Conservation (phyloP, 257 asterid species). For the Solanum etuberosum region DNA sequence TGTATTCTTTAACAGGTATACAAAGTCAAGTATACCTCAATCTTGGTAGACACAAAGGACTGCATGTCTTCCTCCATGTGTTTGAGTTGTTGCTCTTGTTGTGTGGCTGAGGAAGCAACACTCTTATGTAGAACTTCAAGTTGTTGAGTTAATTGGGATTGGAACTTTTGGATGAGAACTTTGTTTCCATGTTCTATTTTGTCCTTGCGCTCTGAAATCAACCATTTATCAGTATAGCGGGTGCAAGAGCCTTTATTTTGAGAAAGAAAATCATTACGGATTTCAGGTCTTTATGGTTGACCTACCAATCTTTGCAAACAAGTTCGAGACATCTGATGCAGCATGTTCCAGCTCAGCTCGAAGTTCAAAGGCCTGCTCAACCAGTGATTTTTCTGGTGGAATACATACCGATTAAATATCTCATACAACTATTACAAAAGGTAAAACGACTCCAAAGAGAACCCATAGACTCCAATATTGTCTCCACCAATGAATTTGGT, state of each 20-base stretch:
- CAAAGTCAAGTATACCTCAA: constrained; percentile 34
- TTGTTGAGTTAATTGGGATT: constrained; percentile 74
- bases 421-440: not conserved
- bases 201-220: constrained; percentile 77
- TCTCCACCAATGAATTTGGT: not conserved
- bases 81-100: constrained; percentile 79
- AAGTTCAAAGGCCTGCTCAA: constrained; percentile 82
- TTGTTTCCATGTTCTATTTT: constrained; percentile 83
- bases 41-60: constrained; percentile 79
- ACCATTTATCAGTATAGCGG: not conserved
- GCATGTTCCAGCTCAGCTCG: constrained; percentile 88
- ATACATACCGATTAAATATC: not conserved
- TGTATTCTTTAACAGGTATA: not conserved
- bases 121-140: constrained; percentile 76
- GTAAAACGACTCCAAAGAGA: not conserved
- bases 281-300: not conserved
- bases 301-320: constrained; percentile 91
- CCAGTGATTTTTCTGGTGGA: constrained; percentile 77
- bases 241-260: not conserved
- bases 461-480: not conserved
- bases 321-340: constrained; percentile 73
- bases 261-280: not conserved
- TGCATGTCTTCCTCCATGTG: constrained; percentile 97
- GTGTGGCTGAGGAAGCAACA: constrained; percentile 80
- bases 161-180: constrained; percentile 69